phyloP scores from a whole-genome alignment of 208 protist species.

The Vickermania spadyakhi region DNA sequence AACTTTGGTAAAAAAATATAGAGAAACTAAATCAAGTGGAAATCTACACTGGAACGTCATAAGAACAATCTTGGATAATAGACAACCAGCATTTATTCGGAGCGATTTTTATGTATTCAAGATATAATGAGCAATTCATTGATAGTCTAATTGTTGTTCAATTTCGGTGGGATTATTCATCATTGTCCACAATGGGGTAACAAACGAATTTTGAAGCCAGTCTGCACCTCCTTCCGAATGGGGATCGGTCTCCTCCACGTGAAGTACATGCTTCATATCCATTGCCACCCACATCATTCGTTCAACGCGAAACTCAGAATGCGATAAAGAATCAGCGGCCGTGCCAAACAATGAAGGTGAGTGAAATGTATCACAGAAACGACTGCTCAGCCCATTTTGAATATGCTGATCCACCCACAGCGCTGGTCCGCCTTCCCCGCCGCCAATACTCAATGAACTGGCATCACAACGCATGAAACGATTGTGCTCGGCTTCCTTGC shows the following conservation, averaged over 20 bases:
- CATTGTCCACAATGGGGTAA: background rate
- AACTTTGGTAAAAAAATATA: too few species aligned
- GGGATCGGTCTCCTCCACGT: background rate
- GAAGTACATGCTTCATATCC: conserved; percentile 1
- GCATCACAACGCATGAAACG: conserved; percentile 35
- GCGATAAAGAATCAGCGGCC: conserved; percentile 7
- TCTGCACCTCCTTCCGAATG: too few species aligned
- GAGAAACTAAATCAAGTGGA: too few species aligned
- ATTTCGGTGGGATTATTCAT: background rate
- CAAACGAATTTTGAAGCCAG: too few species aligned
- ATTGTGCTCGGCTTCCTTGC: conserved; percentile 11
- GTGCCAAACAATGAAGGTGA: conserved; percentile 28
- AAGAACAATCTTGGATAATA: too few species aligned
- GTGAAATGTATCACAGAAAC: conserved; percentile 35
- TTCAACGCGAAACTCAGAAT: conserved; percentile 23
- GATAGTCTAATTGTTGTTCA: background rate
- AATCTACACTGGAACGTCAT: too few species aligned
- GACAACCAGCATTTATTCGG: too few species aligned
- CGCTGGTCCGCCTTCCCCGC: conserved; percentile 35
- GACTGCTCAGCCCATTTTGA: conserved; percentile 44
- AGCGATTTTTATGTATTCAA: background rate
- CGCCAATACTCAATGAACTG: conserved; percentile 40
- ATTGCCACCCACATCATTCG: conserved; percentile 32
- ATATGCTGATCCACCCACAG: conserved; percentile 38
- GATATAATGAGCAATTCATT: background rate